Percentiles rank a stretch among this genome's conserved stretches.
These are phyloP conservation scores for Botrytis porri DNA, from an alignment of 2,329 filamentous ascomycete genomes.

Conservation along the genomic window DNA sequence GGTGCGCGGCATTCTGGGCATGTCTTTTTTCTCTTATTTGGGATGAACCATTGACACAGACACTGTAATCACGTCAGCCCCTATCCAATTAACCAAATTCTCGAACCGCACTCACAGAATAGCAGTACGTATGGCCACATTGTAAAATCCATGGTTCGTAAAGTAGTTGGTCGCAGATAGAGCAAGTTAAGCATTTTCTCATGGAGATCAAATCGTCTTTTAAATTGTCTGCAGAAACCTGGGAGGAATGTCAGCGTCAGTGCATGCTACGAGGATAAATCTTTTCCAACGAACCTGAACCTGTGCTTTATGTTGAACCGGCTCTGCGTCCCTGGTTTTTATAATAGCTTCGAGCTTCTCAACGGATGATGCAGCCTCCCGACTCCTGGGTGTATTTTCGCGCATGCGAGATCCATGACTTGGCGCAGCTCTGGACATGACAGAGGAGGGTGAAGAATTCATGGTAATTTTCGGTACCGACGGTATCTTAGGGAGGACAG, in stretches of 20 bases:
- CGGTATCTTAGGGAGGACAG: not conserved
- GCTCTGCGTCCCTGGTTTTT: constrained; percentile 15
- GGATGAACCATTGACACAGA: constrained; percentile 40
- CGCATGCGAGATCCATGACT: constrained; percentile 14
- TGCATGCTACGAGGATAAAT: not conserved
- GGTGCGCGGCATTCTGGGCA: constrained; percentile 65
- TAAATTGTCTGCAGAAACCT: constrained; percentile 32
- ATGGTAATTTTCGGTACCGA: constrained; percentile 18
- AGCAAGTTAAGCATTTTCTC: constrained; percentile 60
- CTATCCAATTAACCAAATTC: not conserved
- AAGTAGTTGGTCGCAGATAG: constrained; percentile 64
- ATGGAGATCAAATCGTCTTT: constrained; percentile 57
- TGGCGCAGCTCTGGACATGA: constrained; percentile 4
- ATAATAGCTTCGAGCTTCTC: not conserved
- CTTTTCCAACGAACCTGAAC: constrained; percentile 25
- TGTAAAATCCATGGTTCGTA: constrained; percentile 67
- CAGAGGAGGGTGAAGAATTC: constrained; percentile 22
- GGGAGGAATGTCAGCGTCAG: constrained; percentile 22
- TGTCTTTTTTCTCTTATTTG: constrained; percentile 55
- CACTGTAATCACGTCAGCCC: constrained; percentile 33
- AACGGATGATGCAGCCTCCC: constrained; percentile 18
- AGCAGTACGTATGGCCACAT: constrained; percentile 72
- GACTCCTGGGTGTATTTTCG: constrained; percentile 12
- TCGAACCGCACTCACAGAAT: constrained; percentile 48
- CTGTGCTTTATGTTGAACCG: constrained; percentile 23